phyloP scores from a whole-genome alignment of 495 filamentous ascomycete genomes.

The Talaromyces liani region DNA sequence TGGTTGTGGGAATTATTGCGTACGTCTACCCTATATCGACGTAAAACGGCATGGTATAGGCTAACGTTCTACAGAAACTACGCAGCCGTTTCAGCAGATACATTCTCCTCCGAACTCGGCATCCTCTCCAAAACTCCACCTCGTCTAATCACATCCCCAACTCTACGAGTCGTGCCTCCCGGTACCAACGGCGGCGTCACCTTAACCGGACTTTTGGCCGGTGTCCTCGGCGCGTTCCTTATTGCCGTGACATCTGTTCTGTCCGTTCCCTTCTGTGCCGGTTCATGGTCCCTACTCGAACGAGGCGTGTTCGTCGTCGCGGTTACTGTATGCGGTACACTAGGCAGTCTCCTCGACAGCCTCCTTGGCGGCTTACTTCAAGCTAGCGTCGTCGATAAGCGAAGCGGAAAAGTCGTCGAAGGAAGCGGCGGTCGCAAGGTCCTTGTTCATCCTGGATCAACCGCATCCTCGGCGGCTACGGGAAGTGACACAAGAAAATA shows the following conservation, averaged over 20 bases:
- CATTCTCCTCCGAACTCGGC: conserved; percentile 90
- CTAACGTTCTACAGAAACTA: conserved; percentile 53
- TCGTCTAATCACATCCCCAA: conserved; percentile 78
- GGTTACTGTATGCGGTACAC: conserved; percentile 60
- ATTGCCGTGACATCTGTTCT: conserved; percentile 58
- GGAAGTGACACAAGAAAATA: conserved; percentile 3
- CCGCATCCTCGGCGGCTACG: conserved; percentile 10
- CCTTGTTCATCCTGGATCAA: conserved; percentile 29
- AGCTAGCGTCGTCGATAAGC: conserved; percentile 75
- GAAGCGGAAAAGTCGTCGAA: conserved; percentile 82
- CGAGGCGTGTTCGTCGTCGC: conserved; percentile 49
- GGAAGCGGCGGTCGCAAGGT: conserved; percentile 78
- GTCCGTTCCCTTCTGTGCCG: conserved; percentile 63
- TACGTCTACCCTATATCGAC: too few relatives aligned
- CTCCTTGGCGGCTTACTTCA: conserved; percentile 81
- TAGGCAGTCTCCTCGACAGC: conserved; percentile 81
- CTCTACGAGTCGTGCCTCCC: conserved; percentile 65
- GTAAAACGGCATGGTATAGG: too few relatives aligned
- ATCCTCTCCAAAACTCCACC: conserved; percentile 74
- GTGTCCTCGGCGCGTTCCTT: conserved; percentile 64
- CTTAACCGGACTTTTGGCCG: conserved; percentile 60
- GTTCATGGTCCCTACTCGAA: conserved; percentile 38
- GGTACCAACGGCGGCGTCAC: conserved; percentile 95
- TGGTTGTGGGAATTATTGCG: conserved; percentile 52
- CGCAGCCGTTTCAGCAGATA: conserved; percentile 85